Evolutionary conservation across 352 stramenopile genomes (phyloP), one percentile per base, ranked within the genome.

Genomic region (Pelagophyceae sp.): DNA sequence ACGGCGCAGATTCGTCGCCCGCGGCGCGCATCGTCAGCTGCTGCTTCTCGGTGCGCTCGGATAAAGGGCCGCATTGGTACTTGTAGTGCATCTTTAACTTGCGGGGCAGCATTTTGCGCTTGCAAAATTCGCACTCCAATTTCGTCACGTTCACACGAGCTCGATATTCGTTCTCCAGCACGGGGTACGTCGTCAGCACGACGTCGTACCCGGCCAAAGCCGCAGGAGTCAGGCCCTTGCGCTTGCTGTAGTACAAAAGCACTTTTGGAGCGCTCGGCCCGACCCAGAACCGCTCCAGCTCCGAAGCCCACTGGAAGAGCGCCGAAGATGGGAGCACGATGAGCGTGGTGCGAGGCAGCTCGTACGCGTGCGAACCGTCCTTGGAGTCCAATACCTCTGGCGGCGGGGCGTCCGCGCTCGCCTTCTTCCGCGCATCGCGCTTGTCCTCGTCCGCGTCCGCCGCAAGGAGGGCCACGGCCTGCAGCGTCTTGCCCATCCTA

Each of bases 141-240:
- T 84, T 83, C 32, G 37, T 71, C 29, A 35, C 65, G 33, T 38
- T 69, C 0, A 81, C 51, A 38, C 60, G 72, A 0, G 20, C 37
- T 3, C 82, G 60, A n/a, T 72, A 72, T n/a, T 72, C 64, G 35
- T 51, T 19, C 79, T 97, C 90, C 37, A 97, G 87, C 72, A 97
- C 95, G 0, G 91, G 96, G 84, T 99, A 99, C 0, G 96, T 99
- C 0, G 96, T 99, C 0, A 99, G 87, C 3, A 99, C 94, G 40
- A 99, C 90, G 78, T 99, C 96, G 79, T 97, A 97, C 38, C 92
- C 93, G 15, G 86, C 87, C 61, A 99, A 92, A 45, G 87, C 77
- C 69, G 86, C 81, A 19, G 64, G 64, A 3, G 20, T 72, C 6
- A 50, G 15, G 19, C 32, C 15, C 3, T 11, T n/a, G 64, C 64